phyloP scores from a whole-genome alignment of 768 basidiomycete genomes.

The Collybiopsis confluens region DNA sequence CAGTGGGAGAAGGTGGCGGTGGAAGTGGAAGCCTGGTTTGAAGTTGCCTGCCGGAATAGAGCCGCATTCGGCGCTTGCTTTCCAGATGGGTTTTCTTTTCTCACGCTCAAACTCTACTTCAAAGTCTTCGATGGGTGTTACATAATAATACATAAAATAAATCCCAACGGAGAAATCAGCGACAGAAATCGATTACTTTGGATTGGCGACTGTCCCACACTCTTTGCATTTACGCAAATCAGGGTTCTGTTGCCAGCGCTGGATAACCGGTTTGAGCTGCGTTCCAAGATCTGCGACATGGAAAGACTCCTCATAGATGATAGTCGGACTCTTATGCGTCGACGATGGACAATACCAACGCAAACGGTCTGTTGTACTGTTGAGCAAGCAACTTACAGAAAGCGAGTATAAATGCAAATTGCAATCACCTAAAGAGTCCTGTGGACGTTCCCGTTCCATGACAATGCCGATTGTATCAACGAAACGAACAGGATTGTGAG shows the following conservation, averaged over 20 bases:
- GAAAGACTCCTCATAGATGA: slow-evolving; percentile 81
- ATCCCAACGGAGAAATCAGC: too few species aligned
- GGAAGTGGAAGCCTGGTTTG: too few species aligned
- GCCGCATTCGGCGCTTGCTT: neutral
- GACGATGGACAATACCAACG: slow-evolving; percentile 85
- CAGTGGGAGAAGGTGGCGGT: too few species aligned
- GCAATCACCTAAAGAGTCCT: slow-evolving; percentile 62
- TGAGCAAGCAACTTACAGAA: neutral
- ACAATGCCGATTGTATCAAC: slow-evolving; percentile 90
- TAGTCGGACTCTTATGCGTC: slow-evolving; percentile 58
- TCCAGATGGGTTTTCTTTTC: too few species aligned
- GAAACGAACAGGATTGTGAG: slow-evolving; percentile 92
- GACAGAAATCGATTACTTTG: too few species aligned
- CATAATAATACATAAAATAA: too few species aligned
- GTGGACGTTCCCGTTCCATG: slow-evolving; percentile 79
- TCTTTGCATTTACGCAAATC: slow-evolving; percentile 47
- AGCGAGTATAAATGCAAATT: neutral
- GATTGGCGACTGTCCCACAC: slow-evolving; percentile 53
- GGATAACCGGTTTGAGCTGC: slow-evolving; percentile 89
- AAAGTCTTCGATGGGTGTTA: too few species aligned
- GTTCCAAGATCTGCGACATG: slow-evolving; percentile 89
- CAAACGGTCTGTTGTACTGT: slow-evolving; percentile 61
- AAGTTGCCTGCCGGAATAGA: too few species aligned
- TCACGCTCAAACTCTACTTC: too few species aligned
- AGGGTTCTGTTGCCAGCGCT: slow-evolving; percentile 67